Conservation (phyloP, 768 basidiomycete genomes). For the Pleurotus platypus region DNA sequence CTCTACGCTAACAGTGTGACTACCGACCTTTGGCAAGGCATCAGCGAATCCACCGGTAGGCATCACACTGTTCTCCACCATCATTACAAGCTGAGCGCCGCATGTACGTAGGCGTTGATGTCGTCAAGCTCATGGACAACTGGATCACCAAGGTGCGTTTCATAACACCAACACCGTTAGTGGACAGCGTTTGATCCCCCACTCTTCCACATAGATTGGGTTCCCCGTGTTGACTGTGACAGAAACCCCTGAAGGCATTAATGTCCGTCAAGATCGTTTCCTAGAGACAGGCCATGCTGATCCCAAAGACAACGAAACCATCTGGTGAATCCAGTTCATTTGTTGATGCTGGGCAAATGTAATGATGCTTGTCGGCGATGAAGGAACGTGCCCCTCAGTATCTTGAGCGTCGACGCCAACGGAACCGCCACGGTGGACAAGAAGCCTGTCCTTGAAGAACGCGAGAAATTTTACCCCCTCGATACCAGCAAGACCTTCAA, state of each 20-base stretch:
- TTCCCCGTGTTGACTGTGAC: conserved; percentile 89
- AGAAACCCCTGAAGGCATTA: conserved; percentile 69
- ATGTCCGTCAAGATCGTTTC: conserved; percentile 88
- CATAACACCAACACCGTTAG: not conserved
- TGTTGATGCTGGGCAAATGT: not conserved
- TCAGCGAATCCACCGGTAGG: conserved; percentile 64
- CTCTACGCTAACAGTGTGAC: conserved; percentile 84
- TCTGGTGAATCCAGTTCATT: conserved; percentile 52
- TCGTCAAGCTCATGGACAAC: conserved; percentile 80
- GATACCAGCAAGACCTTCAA: conserved; percentile 81
- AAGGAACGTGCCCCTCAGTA: conserved; percentile 79
- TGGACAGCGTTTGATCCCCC: no score
- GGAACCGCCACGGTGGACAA: conserved; percentile 62
- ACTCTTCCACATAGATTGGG: conserved; percentile 41
- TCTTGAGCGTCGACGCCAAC: conserved; percentile 54
- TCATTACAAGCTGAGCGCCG: no score
- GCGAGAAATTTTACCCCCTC: conserved; percentile 66
- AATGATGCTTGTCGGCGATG: not conserved
- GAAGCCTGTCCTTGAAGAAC: conserved; percentile 58
- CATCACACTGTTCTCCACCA: not conserved
- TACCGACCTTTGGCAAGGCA: conserved; percentile 84
- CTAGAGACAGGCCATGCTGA: conserved; percentile 78
- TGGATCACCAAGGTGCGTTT: conserved; percentile 81
- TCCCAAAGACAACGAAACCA: conserved; percentile 80
- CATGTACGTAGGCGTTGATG: conserved; percentile 47